Base-by-base conservation (phyloP, 208 protist genomes). In the Lotmaria passim region DNA sequence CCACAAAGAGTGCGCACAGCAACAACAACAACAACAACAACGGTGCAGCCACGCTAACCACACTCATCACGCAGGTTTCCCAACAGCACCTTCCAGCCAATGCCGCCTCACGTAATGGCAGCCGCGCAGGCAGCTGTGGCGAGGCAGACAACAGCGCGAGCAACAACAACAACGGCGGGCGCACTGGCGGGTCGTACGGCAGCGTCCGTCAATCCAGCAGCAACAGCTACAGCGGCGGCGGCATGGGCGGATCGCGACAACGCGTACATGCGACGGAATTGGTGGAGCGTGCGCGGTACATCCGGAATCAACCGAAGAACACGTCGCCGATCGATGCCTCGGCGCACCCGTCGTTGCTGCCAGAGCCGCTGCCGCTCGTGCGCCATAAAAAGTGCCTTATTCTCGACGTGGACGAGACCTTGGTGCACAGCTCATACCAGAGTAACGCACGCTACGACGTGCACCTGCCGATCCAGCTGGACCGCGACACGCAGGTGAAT, bases 381-480 rank as follows among this genome's bases (percentile, higher is more conserved):
- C 48, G 67, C 12, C 67, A 69, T 44, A 91, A 87, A 55, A 93
- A 95, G 73, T 89, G 85, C 52, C 75, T 97, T 31, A 88, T 97
- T 44, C 72, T 96, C 12, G 93, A 96, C 59, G 69, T 97, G 11
- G 93, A 97, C 51, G 91, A 97, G 66, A 97, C 91, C 8, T 81
- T 96, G 15, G 91, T 96, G 70, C 91, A 96, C 79, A 94, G 89
- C 71, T 87, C 75, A 24, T 94, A 85, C 46, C 63, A 95, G 68
- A 76, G 77, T 39, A 83, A 81, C 21, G 58, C 47, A 11, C 65
- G 81, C 34, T 87, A 88, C 67, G 84, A 94, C 68, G 46, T 96
- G 33, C 71, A 93, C 44, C 67, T 97, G 10, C 64, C 86, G 24
- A 82, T 97, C 30, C 38, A 67, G 33, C 58, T 93, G 17, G 82